phyloP scores from a whole-genome alignment of 2,329 filamentous ascomycete species.

The Cercospora nicotianae region DNA sequence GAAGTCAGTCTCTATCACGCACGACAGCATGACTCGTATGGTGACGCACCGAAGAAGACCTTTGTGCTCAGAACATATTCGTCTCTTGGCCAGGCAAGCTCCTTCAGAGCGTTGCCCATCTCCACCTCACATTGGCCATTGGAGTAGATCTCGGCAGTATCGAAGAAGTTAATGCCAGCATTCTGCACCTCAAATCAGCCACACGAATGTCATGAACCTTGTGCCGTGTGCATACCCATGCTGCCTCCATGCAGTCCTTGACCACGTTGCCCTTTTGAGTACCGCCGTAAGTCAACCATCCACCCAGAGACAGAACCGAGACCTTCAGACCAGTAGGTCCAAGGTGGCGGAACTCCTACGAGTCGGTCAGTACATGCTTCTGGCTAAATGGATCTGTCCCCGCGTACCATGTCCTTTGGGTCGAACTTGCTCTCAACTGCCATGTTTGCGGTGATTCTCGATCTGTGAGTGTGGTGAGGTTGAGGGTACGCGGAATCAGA shows the following conservation, averaged over 20 bases:
- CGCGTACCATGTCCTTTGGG: slow-evolving; percentile 49
- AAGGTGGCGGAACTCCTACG: slow-evolving; percentile 44
- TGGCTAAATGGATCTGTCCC: neutral
- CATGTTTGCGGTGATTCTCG: slow-evolving; percentile 30
- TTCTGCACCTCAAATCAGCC: slow-evolving; percentile 27
- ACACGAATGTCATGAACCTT: neutral
- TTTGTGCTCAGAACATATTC: slow-evolving; percentile 47
- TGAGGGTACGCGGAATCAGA: neutral
- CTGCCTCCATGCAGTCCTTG: slow-evolving; percentile 53
- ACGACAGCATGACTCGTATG: neutral
- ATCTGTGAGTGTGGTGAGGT: neutral
- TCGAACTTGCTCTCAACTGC: slow-evolving; percentile 50
- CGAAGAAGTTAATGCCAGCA: slow-evolving; percentile 51
- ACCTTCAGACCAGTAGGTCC: slow-evolving; percentile 53
- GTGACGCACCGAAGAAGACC: slow-evolving; percentile 54
- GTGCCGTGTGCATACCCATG: slow-evolving; percentile 33
- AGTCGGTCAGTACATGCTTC: neutral
- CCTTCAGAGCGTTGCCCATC: slow-evolving; percentile 52
- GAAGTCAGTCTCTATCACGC: neutral
- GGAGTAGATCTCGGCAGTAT: slow-evolving; percentile 56
- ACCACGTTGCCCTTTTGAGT: slow-evolving; percentile 53
- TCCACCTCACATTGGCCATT: slow-evolving; percentile 63
- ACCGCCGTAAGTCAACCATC: slow-evolving; percentile 50
- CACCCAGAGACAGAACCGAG: slow-evolving; percentile 52
- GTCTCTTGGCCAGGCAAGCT: slow-evolving; percentile 51